Evolutionary conservation across 306 rosid species (phyloP).

Genomic region (Trifolium fragiferum): DNA sequence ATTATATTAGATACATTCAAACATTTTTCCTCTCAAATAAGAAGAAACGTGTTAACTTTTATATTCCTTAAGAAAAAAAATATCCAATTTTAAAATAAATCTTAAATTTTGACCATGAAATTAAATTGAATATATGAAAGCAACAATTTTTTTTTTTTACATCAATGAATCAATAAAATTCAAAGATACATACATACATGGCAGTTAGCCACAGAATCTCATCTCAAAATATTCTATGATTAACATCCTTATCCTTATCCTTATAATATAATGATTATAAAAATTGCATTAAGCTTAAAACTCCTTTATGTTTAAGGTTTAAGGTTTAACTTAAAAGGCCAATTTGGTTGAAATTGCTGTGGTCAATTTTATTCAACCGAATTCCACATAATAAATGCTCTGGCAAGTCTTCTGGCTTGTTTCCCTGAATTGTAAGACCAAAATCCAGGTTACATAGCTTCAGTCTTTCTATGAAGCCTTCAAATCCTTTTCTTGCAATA

Average conservation of each 20-base stretch:
- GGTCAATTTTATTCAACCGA: conserved; percentile 73
- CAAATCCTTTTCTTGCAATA: conserved; percentile 89
- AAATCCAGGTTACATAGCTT: conserved; percentile 75
- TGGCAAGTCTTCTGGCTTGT: conserved; percentile 87
- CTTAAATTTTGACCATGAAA: too few species aligned
- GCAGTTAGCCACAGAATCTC: conserved; percentile 25
- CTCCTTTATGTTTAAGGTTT: conserved; percentile 17
- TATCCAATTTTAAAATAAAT: too few species aligned
- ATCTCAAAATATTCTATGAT: conserved; percentile 34
- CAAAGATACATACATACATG: conserved; percentile 36
- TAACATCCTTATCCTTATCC: conserved; percentile 10
- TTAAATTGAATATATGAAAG: too few species aligned
- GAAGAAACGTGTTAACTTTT: too few species aligned
- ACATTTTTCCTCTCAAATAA: too few species aligned
- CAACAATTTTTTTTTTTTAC: too few species aligned
- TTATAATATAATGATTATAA: neutral
- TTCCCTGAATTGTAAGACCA: conserved; percentile 94
- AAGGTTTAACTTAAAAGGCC: conserved; percentile 49
- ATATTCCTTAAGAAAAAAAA: too few species aligned
- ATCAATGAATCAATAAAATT: conserved; percentile 33
- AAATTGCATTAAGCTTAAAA: conserved; percentile 31
- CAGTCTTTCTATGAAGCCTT: conserved; percentile 79
- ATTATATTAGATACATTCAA: too few species aligned
- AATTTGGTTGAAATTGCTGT: conserved; percentile 56
- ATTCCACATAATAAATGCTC: conserved; percentile 79